Conservation (phyloP, 2,329 filamentous ascomycete species). For the Cryphonectria nitschkei region DNA sequence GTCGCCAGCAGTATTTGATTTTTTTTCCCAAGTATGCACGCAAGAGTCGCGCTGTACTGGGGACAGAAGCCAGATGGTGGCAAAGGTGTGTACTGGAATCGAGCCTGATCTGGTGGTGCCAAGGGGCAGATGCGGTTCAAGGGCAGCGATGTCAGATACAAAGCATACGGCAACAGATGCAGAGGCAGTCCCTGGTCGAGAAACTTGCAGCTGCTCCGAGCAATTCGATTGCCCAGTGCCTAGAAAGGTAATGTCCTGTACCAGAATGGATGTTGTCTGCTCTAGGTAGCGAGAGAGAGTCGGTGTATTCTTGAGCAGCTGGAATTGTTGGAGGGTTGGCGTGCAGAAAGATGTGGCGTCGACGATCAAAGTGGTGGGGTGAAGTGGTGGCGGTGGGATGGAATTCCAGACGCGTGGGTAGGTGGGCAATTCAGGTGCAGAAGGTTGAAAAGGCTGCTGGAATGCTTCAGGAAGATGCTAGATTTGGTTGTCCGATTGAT, state of each 20-base stretch:
- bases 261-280: not conserved
- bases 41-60: not conserved
- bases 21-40: not conserved
- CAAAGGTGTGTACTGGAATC: not conserved
- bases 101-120: not conserved
- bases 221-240: not conserved
- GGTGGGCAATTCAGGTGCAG: not conserved
- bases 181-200: not conserved
- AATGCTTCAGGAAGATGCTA: not conserved
- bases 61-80: not conserved
- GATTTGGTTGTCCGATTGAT: not conserved
- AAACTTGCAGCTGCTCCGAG: not conserved
- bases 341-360: not conserved
- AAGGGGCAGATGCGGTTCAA: not conserved
- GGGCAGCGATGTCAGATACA: not conserved
- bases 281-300: not conserved
- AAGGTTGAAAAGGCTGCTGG: not conserved
- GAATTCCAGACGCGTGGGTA: not conserved
- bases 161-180: not conserved
- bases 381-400: slow-evolving; percentile 1
- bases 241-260: not conserved
- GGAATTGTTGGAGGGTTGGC: not conserved
- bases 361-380: slow-evolving; percentile 2
- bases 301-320: not conserved
- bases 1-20: not conserved